Percentiles rank a stretch among this genome's conserved stretches.
phyloP scores from a whole-genome alignment of 257 asterid species.

The Solanum pinnatisectum region DNA sequence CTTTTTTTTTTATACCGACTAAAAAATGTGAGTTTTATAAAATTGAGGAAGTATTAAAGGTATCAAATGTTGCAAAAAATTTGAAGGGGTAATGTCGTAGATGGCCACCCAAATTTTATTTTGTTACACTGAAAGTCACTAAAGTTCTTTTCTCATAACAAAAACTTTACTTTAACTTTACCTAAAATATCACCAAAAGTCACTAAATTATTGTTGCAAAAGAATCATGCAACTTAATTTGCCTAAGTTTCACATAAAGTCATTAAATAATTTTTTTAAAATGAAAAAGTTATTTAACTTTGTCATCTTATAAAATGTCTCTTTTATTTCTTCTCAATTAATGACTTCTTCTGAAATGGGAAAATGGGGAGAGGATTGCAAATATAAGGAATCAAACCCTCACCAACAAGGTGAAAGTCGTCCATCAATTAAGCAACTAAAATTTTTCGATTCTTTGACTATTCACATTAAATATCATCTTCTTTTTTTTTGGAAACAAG shows the following conservation, averaged over 20 bases:
- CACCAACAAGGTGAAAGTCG: too few species aligned
- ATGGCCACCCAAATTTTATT: not conserved
- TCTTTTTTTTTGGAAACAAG: not conserved
- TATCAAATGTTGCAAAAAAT: not conserved
- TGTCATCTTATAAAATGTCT: not conserved
- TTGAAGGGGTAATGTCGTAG: not conserved
- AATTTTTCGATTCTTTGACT: not conserved
- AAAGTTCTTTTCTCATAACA: not conserved
- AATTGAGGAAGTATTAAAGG: not conserved
- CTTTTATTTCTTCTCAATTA: not conserved
- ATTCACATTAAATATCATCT: not conserved
- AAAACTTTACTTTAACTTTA: not conserved
- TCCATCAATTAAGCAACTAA: too few species aligned
- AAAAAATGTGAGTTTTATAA: too few species aligned
- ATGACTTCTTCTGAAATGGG: not conserved
- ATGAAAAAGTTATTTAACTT: not conserved
- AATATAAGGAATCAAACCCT: too few species aligned
- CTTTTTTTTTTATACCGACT: not conserved
- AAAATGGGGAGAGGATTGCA: too few species aligned
- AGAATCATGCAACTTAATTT: not conserved
- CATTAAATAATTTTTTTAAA: not conserved
- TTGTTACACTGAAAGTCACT: not conserved
- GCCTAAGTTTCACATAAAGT: not conserved
- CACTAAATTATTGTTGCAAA: not conserved
- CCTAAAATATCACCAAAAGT: not conserved